Evolutionary conservation across 192 early-diverging fungal genomes (phyloP).

Genomic region (Linnemannia elongata): DNA sequence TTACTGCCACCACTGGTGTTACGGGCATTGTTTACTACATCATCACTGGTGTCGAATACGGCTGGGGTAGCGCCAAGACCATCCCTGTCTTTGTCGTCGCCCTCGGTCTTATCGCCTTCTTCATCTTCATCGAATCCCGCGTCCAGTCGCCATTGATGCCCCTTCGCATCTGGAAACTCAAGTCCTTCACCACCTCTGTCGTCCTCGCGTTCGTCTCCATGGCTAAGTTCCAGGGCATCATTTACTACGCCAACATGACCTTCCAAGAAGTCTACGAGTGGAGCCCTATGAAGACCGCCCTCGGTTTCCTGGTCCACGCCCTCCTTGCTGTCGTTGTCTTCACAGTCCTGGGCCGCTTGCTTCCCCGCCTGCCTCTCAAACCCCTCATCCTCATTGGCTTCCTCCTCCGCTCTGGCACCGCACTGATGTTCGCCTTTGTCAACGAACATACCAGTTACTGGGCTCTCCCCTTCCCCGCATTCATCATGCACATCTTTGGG

Average conservation of each 20-base stretch:
- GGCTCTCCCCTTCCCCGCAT: constrained; percentile 42
- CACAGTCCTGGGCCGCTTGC: constrained; percentile 44
- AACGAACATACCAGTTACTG: constrained; percentile 33
- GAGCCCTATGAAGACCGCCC: constrained; percentile 53
- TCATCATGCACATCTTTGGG: constrained; percentile 42
- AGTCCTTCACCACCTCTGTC: constrained; percentile 59
- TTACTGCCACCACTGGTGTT: constrained; percentile 24
- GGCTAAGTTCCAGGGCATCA: constrained; percentile 55
- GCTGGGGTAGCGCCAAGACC: constrained; percentile 45
- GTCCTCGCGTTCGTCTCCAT: constrained; percentile 50
- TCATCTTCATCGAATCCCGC: constrained; percentile 50
- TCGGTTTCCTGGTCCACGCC: constrained; percentile 57
- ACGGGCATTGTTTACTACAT: constrained; percentile 49
- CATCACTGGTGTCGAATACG: constrained; percentile 40
- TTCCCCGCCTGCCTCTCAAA: constrained; percentile 33
- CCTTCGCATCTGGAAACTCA: constrained; percentile 51
- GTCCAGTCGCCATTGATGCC: constrained; percentile 53
- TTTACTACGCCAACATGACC: constrained; percentile 58
- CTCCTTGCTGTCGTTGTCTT: constrained; percentile 48
- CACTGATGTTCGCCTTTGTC: constrained; percentile 36
- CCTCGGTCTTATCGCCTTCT: constrained; percentile 41
- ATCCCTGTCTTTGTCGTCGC: constrained; percentile 37
- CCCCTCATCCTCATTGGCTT: constrained; percentile 30
- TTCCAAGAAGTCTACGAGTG: constrained; percentile 61
- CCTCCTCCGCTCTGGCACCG: constrained; percentile 17